phyloP scores from a whole-genome alignment of 306 rosid species.

The Vigna radiata region DNA sequence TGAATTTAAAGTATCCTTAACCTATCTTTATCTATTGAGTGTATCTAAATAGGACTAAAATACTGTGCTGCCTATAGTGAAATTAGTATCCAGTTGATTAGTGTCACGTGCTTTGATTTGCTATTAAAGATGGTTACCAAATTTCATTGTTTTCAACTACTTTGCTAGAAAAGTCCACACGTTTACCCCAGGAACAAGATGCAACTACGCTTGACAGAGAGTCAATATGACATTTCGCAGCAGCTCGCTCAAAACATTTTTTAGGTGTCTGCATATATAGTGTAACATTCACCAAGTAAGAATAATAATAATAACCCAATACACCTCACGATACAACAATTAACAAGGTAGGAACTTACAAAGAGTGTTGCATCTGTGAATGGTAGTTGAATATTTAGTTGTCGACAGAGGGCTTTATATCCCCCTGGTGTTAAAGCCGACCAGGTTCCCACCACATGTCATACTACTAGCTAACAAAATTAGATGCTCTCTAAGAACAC shows the following conservation, averaged over 20 bases:
- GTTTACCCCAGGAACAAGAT: slow-evolving; percentile 97
- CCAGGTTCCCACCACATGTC: slow-evolving; percentile 88
- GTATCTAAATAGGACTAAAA: too few relatives aligned
- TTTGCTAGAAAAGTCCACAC: slow-evolving; percentile 47
- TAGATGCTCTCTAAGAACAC: slow-evolving; percentile 95
- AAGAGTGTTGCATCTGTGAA: slow-evolving; percentile 92
- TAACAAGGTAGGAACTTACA: slow-evolving; percentile 60
- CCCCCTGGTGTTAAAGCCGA: slow-evolving; percentile 92
- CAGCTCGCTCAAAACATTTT: slow-evolving; percentile 91
- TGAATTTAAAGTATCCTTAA: too few relatives aligned
- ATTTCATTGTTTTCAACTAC: too few relatives aligned
- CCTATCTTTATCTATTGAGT: too few relatives aligned
- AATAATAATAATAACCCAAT: slow-evolving; percentile 26
- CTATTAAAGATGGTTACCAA: too few relatives aligned
- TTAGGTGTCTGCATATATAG: slow-evolving; percentile 82
- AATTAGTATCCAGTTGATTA: too few relatives aligned
- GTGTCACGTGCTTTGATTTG: too few relatives aligned
- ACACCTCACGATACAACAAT: slow-evolving; percentile 29
- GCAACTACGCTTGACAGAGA: slow-evolving; percentile 85
- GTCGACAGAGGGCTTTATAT: slow-evolving; percentile 79
- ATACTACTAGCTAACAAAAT: slow-evolving; percentile 86
- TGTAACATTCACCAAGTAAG: slow-evolving; percentile 25
- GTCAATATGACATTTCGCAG: slow-evolving; percentile 85
- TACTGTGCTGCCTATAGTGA: too few relatives aligned
- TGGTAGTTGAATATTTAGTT: slow-evolving; percentile 82